Evolutionary conservation across 768 basidiomycete species (phyloP).

Genomic region (Cyathus striatus): DNA sequence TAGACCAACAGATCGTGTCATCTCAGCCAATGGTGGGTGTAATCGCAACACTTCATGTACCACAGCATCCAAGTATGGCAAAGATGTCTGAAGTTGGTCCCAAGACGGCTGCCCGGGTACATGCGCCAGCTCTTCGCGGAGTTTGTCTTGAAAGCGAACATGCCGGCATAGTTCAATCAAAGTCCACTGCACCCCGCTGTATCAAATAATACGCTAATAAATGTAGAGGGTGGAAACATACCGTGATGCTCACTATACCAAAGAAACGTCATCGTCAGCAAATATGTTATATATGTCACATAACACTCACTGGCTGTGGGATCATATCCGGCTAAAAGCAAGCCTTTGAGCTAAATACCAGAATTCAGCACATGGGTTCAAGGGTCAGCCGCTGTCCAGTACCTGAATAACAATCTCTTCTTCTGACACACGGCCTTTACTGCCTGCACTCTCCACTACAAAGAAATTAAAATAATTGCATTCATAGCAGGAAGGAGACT

Average conservation of each 20-base stretch:
- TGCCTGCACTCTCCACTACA: conserved; percentile 21
- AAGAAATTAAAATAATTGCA: conserved; percentile 15
- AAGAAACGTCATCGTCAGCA: too few species aligned
- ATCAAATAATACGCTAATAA: background rate
- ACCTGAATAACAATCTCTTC: conserved; percentile 40
- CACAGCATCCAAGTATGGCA: conserved; percentile 39
- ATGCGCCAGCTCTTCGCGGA: conserved; percentile 11
- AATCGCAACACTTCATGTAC: conserved; percentile 32
- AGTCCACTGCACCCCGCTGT: too few species aligned
- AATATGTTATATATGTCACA: too few species aligned
- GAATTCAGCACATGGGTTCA: too few species aligned
- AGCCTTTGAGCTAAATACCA: too few species aligned
- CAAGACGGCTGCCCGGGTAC: conserved; percentile 20
- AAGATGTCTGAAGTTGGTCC: conserved; percentile 25
- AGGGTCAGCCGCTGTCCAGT: too few species aligned
- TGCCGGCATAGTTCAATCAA: conserved; percentile 15
- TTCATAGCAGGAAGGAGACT: too few species aligned
- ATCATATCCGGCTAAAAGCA: too few species aligned
- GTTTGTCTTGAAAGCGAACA: conserved; percentile 9
- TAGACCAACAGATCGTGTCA: conserved; percentile 21
- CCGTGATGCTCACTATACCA: too few species aligned
- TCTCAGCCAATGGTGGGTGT: conserved; percentile 25
- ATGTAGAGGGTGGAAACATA: too few species aligned
- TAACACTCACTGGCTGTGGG: too few species aligned
- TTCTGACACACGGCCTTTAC: conserved; percentile 20